Evolutionary conservation across 352 stramenopile genomes (phyloP), one percentile per base, ranked within the genome.

Genomic region (Phytophthora pinifolia): DNA sequence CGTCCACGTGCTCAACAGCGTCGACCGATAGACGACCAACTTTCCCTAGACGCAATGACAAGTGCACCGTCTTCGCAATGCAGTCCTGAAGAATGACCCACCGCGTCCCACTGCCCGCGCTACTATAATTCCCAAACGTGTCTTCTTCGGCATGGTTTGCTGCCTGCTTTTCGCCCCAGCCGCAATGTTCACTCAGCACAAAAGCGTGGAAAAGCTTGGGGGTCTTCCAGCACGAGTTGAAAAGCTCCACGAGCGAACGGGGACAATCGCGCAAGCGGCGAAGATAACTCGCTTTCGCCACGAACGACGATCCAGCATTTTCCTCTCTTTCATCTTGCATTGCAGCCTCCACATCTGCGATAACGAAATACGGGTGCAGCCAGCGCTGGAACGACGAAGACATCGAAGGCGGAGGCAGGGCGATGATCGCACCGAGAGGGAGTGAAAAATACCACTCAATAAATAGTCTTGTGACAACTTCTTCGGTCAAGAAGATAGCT

Each of bases 391-490:
- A 70, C 6, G 79, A 78, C 25, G 82, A 94, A 37, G 79, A 91
- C 18, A 75, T 59, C 12, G 70, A 87, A 36, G 84, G 83, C 4
- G 78, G 41, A 37, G 79, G 76, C 13, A 94, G 69, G 4, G 73
- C 56, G 12, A 94, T 57, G 20, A 94, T 55, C 7, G 59, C 52
- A 34, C 70, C 74, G 1, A 90, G 61, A 35, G 84, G 80, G 15
- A 92, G 70, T n/a, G 74, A 75, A 46, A 88, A 92, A 45, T 78
- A 94, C 84, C 84, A 94, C 61, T 89, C 76, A 44, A 94, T 59
- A 63, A 92, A 94, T 58, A 91, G 43, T 48, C 33, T 43, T 15
- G 74, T 78, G 22, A 84, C 66, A 60, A 71, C 66, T 20, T 70
- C 64, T 54, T 65, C 53, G 4, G 69, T 68, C 35, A 92, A 63